Conservation (phyloP, 2,329 filamentous ascomycete species). For the Fusarium papillatum region DNA sequence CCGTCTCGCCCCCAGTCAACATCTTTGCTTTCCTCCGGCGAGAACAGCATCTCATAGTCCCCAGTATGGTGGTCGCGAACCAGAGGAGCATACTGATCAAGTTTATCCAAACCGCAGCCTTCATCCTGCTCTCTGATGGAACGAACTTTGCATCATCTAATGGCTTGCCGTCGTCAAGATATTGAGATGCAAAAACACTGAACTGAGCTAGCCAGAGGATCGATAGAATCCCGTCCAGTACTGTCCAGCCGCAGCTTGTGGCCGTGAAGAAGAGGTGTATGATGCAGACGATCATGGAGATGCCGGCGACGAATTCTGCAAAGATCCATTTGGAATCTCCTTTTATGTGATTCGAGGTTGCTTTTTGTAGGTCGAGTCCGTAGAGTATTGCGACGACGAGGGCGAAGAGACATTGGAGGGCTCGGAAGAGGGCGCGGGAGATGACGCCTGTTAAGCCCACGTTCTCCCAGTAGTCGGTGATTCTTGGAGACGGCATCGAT, state of each 20-base stretch:
- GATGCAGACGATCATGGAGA: slow-evolving; percentile 10
- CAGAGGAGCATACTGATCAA: slow-evolving; percentile 7
- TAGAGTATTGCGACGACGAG: slow-evolving; percentile 1
- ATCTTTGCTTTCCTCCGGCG: not conserved
- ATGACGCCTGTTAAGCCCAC: not conserved
- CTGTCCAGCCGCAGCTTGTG: not conserved
- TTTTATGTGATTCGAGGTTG: not conserved
- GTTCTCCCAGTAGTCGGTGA: not conserved
- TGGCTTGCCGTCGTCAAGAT: not conserved
- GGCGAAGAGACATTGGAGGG: slow-evolving; percentile 12
- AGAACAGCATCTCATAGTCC: slow-evolving; percentile 3
- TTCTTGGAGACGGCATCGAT: not conserved
- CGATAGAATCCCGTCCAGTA: not conserved
- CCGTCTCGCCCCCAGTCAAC: not conserved
- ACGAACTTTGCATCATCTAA: not conserved
- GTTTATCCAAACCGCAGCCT: slow-evolving; percentile 11
- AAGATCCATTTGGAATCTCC: slow-evolving; percentile 4
- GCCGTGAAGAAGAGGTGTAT: slow-evolving; percentile 6
- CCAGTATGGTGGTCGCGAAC: slow-evolving; percentile 3
- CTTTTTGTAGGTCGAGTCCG: slow-evolving; percentile 11
- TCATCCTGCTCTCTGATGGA: not conserved
- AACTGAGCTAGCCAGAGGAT: slow-evolving; percentile 11
- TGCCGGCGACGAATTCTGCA: slow-evolving; percentile 9
- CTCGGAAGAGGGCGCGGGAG: not conserved
- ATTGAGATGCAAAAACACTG: not conserved